Conservation (phyloP, 2,329 filamentous ascomycete species). For the Penicillium sp. region DNA sequence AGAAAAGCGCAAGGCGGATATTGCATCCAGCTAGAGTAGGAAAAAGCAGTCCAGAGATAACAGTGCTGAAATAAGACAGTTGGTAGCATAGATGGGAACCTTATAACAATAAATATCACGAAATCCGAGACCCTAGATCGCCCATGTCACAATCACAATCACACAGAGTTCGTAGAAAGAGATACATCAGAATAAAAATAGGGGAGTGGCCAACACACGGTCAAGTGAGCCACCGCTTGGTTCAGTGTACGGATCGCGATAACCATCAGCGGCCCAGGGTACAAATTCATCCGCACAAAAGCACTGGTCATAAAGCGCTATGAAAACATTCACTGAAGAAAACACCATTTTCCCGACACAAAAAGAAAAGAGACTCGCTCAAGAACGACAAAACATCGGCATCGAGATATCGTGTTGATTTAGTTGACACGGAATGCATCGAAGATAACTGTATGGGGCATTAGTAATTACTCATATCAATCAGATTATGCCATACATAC, state of each 20-base stretch:
- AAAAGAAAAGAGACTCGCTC: conserved; percentile 13
- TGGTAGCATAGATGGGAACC: background rate
- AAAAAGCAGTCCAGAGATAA: background rate
- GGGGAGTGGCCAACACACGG: background rate
- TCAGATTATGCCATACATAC: conserved; percentile 26
- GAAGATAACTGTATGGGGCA: conserved; percentile 30
- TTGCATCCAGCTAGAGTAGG: background rate
- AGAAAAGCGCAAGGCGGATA: background rate
- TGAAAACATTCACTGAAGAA: conserved; percentile 9
- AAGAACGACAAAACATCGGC: conserved; percentile 21
- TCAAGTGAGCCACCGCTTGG: background rate
- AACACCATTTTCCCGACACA: conserved; percentile 25
- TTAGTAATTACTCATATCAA: conserved; percentile 3
- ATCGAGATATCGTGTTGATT: conserved; percentile 9
- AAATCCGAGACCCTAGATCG: background rate
- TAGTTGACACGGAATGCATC: conserved; percentile 41
- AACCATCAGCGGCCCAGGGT: background rate
- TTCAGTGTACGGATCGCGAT: background rate
- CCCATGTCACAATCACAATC: background rate
- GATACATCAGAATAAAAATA: conserved; percentile 17
- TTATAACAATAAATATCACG: background rate
- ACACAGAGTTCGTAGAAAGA: conserved; percentile 1
- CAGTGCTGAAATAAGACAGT: background rate
- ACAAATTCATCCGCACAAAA: conserved; percentile 5
- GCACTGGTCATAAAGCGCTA: conserved; percentile 12